Base-by-base conservation (phyloP, 2,329 filamentous ascomycete species). In the Lasiodiplodia citricola region DNA sequence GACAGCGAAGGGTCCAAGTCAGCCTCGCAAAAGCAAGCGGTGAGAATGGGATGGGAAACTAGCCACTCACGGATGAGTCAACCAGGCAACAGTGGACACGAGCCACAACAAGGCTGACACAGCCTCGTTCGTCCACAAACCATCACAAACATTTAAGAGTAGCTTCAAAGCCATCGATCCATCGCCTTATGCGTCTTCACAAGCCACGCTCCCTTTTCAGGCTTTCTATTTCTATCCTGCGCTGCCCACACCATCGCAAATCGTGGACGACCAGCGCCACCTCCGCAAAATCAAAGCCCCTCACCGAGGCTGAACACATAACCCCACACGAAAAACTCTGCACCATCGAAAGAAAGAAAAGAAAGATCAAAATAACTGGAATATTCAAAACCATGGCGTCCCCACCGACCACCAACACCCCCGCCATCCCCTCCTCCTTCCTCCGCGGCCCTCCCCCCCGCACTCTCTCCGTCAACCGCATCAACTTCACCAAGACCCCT, bases 401-500 rank as follows among this genome's bases (percentile, higher is more conserved):
- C 58, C 41, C 56, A 28, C 3, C 38, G 21, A 16, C 38, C 11
- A 11, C 57, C 13, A n/a, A 28, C 11, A 14, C 38, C 21, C 21
- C 44, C 18, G 18, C 25, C 47, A 31, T 82, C n/a, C 84, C 86
- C 0, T 70, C 78, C 31, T 76, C 78, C 69, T 88, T 88, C 74
- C 83, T 89, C 47, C 70, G 78, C 6, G 74, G 79, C 2, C 79
- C 82, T 60, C 76, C 86, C 69, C 71, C 80, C 25, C 5, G 38
- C n/a, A 82, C 84, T 35, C 82, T 88, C 50, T 83, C 74, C 13
- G 80, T 84, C 52, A 76, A 76, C 2, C 78, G 77, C 18, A 84
- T 92, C 73, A 81, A 91, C 77, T 91, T 90, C 74, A 71, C 76
- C 10, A 73, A 73, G 65, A 72, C 54, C 8, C 72, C 73, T 3